Evolutionary conservation across 176 grass and related monocot genomes (phyloP).

Genomic region (Triticum dicoccoides): DNA sequence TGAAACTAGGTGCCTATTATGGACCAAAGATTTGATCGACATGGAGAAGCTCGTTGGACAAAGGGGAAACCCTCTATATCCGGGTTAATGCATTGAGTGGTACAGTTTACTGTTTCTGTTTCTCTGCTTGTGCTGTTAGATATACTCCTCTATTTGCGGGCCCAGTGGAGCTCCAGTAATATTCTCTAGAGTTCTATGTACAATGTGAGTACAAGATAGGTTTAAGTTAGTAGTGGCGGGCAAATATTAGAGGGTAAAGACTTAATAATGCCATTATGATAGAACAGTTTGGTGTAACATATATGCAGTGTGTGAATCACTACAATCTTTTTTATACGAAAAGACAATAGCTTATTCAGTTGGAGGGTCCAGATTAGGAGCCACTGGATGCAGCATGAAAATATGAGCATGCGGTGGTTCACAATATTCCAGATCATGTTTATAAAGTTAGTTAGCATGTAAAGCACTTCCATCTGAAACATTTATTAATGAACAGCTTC

Average conservation of each 20-base stretch:
- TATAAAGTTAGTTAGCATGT: not conserved
- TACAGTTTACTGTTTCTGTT: conserved; percentile 3
- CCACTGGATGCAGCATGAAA: not conserved
- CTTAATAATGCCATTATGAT: not conserved
- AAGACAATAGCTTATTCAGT: not conserved
- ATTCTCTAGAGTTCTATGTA: not conserved
- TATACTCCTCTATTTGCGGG: not conserved
- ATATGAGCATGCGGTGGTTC: not conserved
- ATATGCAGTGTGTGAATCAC: not conserved
- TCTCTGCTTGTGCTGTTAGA: not conserved
- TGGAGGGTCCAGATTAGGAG: not conserved
- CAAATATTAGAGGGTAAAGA: not conserved
- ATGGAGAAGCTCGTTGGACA: not conserved
- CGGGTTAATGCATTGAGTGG: conserved; percentile 23
- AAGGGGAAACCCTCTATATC: conserved; percentile 42
- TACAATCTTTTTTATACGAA: not conserved
- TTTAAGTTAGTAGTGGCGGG: not conserved
- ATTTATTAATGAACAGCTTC: not conserved
- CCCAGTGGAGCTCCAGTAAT: not conserved
- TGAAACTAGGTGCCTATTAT: conserved; percentile 47
- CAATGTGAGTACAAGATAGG: not conserved
- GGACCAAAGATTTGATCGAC: conserved; percentile 44
- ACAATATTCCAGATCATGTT: not conserved
- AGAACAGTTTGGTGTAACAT: not conserved
- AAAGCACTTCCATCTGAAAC: not conserved